Evolutionary conservation across 345 rosid species (phyloP).

Genomic region (Leavenworthia alabamica): DNA sequence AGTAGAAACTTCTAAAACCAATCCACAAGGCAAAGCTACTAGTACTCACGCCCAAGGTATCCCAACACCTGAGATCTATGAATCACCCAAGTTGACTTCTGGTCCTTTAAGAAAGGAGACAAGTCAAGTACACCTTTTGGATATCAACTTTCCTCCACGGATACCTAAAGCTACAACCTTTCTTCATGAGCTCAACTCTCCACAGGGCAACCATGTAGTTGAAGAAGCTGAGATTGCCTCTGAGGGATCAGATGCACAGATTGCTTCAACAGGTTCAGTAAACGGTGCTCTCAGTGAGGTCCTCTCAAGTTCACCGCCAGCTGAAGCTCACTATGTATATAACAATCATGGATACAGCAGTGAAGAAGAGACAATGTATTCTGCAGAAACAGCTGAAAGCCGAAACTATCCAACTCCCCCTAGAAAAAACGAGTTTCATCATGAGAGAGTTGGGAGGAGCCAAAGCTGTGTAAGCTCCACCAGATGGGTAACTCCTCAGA

Average conservation of each 20-base stretch:
- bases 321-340: slow-evolving; percentile 21
- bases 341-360: slow-evolving; percentile 34
- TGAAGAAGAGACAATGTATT: slow-evolving; percentile 94
- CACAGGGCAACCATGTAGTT: slow-evolving; percentile 8
- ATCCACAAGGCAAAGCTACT: slow-evolving; percentile 31
- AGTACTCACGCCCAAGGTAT: slow-evolving; percentile 60
- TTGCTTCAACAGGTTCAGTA: slow-evolving; percentile 67
- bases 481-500: slow-evolving; percentile 65
- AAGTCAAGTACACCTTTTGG: slow-evolving; percentile 62
- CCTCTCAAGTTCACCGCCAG: slow-evolving; percentile 30
- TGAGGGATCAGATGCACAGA: slow-evolving; percentile 36
- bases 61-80: slow-evolving; percentile 86
- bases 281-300: slow-evolving; percentile 56
- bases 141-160: slow-evolving; percentile 81
- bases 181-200: slow-evolving; percentile 21
- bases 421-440: slow-evolving; percentile 44
- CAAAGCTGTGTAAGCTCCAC: slow-evolving; percentile 77
- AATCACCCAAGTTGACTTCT: slow-evolving; percentile 65
- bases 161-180: slow-evolving; percentile 33
- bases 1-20: slow-evolving; percentile 40
- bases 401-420: slow-evolving; percentile 78
- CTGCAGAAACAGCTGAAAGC: slow-evolving; percentile 97
- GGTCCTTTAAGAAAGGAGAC: slow-evolving; percentile 55
- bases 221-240: slow-evolving; percentile 30
- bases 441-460: slow-evolving; percentile 75